These are phyloP conservation scores for Protomyces arabidopsidicola DNA, from an alignment of 1,139 yeast species.

Conservation along the genomic window DNA sequence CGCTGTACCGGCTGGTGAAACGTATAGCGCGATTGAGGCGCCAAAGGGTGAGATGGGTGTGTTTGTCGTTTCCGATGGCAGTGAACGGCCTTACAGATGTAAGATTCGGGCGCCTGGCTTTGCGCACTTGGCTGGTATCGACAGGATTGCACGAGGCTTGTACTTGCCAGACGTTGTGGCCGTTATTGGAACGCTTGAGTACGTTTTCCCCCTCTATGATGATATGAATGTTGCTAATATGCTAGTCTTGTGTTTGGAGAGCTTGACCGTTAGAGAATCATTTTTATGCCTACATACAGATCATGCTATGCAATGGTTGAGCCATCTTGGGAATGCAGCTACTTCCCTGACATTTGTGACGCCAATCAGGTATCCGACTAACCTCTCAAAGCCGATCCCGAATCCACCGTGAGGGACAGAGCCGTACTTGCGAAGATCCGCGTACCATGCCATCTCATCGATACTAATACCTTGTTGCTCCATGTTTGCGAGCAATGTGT, in stretches of 20 bases:
- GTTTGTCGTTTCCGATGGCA: conserved; percentile 80
- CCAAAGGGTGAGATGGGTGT: conserved; percentile 97
- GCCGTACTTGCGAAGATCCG: conserved; percentile 68
- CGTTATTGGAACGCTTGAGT: conserved; percentile 91
- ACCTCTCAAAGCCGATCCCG: conserved; percentile 90
- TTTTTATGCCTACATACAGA: not conserved
- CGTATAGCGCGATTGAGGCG: conserved; percentile 87
- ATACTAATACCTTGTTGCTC: conserved; percentile 40
- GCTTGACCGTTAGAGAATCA: not conserved
- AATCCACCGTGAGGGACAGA: conserved; percentile 93
- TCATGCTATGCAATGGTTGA: conserved; percentile 41
- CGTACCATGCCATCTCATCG: conserved; percentile 67
- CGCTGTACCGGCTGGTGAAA: conserved; percentile 85
- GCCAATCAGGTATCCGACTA: conserved; percentile 66
- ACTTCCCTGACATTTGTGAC: conserved; percentile 77
- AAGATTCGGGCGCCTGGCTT: conserved; percentile 92
- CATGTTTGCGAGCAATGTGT: conserved; percentile 50
- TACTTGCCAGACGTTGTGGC: conserved; percentile 91
- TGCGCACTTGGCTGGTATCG: conserved; percentile 84
- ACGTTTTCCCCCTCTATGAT: conserved; percentile 94
- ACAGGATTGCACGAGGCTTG: conserved; percentile 78
- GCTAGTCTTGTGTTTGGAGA: not conserved
- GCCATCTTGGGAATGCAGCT: conserved; percentile 72
- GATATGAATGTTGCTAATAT: conserved; percentile 48
- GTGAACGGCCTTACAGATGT: conserved; percentile 88